Evolutionary conservation across 768 basidiomycete genomes (phyloP), one percentile per base, ranked within the genome.

Genomic region (Coprinopsis strossmayeri): DNA sequence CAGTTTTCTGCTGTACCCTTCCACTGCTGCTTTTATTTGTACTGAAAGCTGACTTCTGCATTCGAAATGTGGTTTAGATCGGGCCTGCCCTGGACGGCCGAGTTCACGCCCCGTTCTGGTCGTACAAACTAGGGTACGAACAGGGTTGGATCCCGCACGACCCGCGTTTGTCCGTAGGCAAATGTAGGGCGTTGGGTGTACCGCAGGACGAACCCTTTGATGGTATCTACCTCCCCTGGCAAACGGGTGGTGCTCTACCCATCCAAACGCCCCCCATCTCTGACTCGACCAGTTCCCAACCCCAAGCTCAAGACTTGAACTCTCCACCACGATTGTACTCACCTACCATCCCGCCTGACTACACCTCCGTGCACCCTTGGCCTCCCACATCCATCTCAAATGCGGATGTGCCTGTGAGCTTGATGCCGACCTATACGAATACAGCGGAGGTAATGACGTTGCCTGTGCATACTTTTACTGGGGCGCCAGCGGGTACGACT

Each of bases 61-160:
- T n/a, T n/a, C n/a, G n/a, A n/a, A n/a, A 30, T 17, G 17, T 28
- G n/a, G 32, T 17, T 2, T 46, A 66, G 24, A 24, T 34, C 28
- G 30, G 41, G 51, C 48, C 18, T 69, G 72, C 72, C 81, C 53
- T 79, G 78, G 34, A 24, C 5, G 69, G 68, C 21, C 54, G 51
- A 5, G 58, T 69, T 20, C 63, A 65, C 49, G 45, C 69, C 2
- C 67, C 67, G 2, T 50, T 58, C 34, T 68, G 67, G 67, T 63
- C 63, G 3, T 68, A 68, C 44, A 55, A 62, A 35, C 64, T 68
- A 1, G 62, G 64, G 2, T 70, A 87, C 48, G 64, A 77, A 54
- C 64, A 81, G 24, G 88, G 87, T 27, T 88, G 82, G 79, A 76
- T 88, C 27, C 86, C 87, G 15, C 60, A 60, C 1, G 83, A 90